These are phyloP conservation scores for Ogataea trehaloabstinens DNA, from an alignment of 805 yeast species.

Conservation along the genomic window DNA sequence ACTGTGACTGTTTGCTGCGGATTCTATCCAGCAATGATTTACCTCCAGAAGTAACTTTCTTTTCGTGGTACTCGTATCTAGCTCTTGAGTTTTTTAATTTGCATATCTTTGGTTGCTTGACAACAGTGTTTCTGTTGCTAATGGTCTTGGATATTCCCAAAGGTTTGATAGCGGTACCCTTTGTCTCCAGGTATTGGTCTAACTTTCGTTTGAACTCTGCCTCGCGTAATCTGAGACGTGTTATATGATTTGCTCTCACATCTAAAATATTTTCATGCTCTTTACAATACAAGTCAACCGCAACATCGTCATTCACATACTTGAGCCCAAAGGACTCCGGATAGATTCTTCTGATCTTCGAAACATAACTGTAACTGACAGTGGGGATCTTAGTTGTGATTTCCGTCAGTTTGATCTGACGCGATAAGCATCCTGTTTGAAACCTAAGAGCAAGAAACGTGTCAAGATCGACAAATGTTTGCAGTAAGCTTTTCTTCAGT, in stretches of 20 bases:
- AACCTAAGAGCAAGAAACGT: conserved; percentile 21
- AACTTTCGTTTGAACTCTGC: conserved; percentile 5
- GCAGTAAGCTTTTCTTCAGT: not conserved
- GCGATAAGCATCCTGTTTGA: conserved; percentile 22
- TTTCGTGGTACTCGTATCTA: conserved; percentile 37
- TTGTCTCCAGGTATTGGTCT: not conserved
- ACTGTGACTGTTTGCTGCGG: conserved; percentile 25
- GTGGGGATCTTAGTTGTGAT: conserved; percentile 16
- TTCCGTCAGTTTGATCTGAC: conserved; percentile 14
- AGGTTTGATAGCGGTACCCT: not conserved
- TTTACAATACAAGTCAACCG: conserved; percentile 15
- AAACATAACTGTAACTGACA: conserved; percentile 9
- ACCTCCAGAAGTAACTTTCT: conserved; percentile 11
- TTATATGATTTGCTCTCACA: conserved; percentile 13
- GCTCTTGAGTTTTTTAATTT: conserved; percentile 33
- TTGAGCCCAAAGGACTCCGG: conserved; percentile 16
- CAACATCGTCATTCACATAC: conserved; percentile 13
- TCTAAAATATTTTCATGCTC: conserved; percentile 1
- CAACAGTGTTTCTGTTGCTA: not conserved
- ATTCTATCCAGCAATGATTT: conserved; percentile 40
- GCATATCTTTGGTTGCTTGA: conserved; percentile 3
- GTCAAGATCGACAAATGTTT: conserved; percentile 17
- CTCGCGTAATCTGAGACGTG: conserved; percentile 11
- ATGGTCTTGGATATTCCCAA: conserved; percentile 4
- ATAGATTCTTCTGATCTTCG: conserved; percentile 16